Evolutionary conservation across 2,329 filamentous ascomycete species (phyloP).

Genomic region (Cladorrhinum sp.): DNA sequence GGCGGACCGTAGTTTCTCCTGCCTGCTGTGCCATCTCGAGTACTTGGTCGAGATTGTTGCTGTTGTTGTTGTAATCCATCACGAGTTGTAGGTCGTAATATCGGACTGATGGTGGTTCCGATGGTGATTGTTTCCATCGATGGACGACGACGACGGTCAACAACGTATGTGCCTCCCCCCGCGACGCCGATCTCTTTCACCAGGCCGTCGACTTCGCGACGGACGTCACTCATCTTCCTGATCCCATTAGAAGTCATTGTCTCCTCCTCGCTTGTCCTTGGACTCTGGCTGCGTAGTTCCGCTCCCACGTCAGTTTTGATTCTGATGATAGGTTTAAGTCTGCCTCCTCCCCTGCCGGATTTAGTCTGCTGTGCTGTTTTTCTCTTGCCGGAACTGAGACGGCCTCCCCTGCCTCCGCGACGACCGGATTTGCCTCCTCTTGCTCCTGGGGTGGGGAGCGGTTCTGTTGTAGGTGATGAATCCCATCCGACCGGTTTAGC

Average conservation of each 20-base stretch:
- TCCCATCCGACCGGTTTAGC: conserved; percentile 23
- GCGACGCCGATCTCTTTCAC: conserved; percentile 30
- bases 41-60: no score
- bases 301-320: conserved; percentile 19
- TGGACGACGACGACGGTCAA: no score
- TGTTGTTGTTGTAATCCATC: neutral
- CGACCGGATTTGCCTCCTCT: conserved; percentile 30
- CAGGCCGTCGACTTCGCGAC: conserved; percentile 33
- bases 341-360: conserved; percentile 17
- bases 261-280: conserved; percentile 34
- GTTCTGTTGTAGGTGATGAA: no score
- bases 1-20: conserved; percentile 13
- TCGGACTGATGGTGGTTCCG: neutral
- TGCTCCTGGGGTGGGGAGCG: neutral
- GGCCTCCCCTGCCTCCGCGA: conserved; percentile 33
- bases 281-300: conserved; percentile 32
- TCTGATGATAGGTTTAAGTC: conserved; percentile 25
- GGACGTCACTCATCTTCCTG: conserved; percentile 33
- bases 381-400: neutral
- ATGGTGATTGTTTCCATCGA: conserved; percentile 14
- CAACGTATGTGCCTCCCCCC: conserved; percentile 23
- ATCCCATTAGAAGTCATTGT: conserved; percentile 36
- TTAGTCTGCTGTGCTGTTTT: neutral
- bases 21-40: neutral
- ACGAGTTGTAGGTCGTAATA: neutral